Evolutionary conservation across 352 stramenopile genomes (phyloP), one percentile per base, ranked within the genome.

Genomic region (Globisporangium mamillatum): DNA sequence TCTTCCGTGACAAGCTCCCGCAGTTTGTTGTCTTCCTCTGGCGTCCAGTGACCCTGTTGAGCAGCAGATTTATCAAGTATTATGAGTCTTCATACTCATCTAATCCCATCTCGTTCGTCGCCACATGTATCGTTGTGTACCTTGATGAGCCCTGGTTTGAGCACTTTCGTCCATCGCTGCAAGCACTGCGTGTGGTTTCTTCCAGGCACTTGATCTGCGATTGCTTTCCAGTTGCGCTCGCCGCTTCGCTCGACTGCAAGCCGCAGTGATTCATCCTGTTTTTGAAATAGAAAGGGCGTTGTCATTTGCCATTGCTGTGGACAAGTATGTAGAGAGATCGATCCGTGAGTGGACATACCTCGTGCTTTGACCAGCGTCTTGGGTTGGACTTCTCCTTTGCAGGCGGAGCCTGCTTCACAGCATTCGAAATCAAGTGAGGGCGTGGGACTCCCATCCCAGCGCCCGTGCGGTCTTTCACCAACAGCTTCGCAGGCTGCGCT

Each of bases 131-230:
- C 8, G 58, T 29, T 52, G 16, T n/a, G 57, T 84, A 94, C 91
- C 78, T 97, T 98, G 59, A 96, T 96, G 50, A 98, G 82, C 1
- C 92, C 92, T n/a, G 92, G 91, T 62, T 95, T 95, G 14, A 98
- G 79, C 62, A 98, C 92, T 79, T 98, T 98, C 2, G 89, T 97
- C 93, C 93, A 98, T 20, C 93, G 84, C 68, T 98, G 93, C 58
- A 98, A 69, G 74, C 92, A 98, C 76, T 98, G 93, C 56, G 91
- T 97, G 72, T 98, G 92, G 69, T 98, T 98, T 14, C 93, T 76
- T 27, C 89, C 91, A 4, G 88, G 88, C 25, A 98, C 90, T 69
- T 96, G 89, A 58, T 97, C 86, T 4, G 93, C 92, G 58, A 98
- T 98, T 5, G 91, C 89, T 71, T 96, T 96, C 88, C 88, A 96